phyloP scores from a whole-genome alignment of 352 stramenopile genomes.

The Globisporangium nodosum region DNA sequence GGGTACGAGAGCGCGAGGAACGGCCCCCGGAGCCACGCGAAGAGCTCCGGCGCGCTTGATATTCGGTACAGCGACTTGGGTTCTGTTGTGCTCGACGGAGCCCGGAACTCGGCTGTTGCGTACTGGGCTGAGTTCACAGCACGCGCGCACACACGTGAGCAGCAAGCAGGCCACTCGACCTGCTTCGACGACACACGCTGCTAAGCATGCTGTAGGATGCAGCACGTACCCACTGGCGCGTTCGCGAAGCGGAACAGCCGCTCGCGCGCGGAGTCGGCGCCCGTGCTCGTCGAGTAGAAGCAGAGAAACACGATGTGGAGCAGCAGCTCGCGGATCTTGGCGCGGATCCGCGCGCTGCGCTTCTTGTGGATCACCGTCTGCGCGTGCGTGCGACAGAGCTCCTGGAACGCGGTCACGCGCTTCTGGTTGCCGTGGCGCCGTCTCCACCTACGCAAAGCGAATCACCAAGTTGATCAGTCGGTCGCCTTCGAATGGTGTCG shows the following conservation, averaged over 20 bases:
- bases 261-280: slow-evolving; percentile 23
- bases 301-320: slow-evolving; percentile 42
- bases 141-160: background rate
- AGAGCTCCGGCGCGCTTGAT: slow-evolving; percentile 15
- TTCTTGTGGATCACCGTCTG: slow-evolving; percentile 21
- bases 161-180: background rate
- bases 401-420: slow-evolving; percentile 25
- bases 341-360: slow-evolving; percentile 26
- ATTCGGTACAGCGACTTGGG: slow-evolving; percentile 19
- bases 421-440: slow-evolving; percentile 24
- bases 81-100: background rate
- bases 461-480: no score
- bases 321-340: slow-evolving; percentile 42
- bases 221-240: slow-evolving; percentile 20
- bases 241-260: slow-evolving; percentile 30
- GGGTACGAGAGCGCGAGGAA: slow-evolving; percentile 23
- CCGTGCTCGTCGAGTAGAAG: slow-evolving; percentile 29
- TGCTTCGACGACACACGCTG: no score
- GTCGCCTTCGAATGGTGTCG: no score
- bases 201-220: background rate
- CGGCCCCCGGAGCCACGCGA: slow-evolving; percentile 25
- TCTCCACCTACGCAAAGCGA: slow-evolving; percentile 22
- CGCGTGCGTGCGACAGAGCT: slow-evolving; percentile 23
- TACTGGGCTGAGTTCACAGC: slow-evolving; percentile 10
- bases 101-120: slow-evolving; percentile 10